These are phyloP conservation scores for Crepidotus variabilis DNA, from an alignment of 768 basidiomycete species.

Conservation along the genomic window DNA sequence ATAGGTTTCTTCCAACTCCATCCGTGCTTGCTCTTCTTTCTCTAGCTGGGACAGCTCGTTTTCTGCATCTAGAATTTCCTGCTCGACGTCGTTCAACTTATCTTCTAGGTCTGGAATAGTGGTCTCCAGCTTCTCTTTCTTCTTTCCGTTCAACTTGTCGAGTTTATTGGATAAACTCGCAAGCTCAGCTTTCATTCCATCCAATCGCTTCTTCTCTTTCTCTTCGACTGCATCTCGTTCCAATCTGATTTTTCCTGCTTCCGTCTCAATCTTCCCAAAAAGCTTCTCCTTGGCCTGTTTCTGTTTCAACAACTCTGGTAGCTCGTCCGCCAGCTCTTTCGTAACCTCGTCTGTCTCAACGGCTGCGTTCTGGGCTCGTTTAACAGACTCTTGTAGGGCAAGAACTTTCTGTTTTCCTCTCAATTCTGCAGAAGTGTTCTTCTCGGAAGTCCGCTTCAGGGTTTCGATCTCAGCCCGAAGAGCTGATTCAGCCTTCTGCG, in stretches of 20 bases:
- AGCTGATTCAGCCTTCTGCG: conserved; percentile 79
- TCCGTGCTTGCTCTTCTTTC: conserved; percentile 9
- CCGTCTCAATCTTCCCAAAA: conserved; percentile 39
- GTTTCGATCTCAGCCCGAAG: conserved; percentile 82
- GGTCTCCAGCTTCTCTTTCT: conserved; percentile 59
- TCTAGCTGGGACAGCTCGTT: conserved; percentile 25
- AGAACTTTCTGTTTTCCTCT: conserved; percentile 85
- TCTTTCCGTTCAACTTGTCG: conserved; percentile 63
- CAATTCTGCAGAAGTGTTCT: conserved; percentile 66
- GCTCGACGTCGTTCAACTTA: conserved; percentile 54
- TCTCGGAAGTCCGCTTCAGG: conserved; percentile 80
- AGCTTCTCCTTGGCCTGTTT: conserved; percentile 38
- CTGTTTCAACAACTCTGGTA: conserved; percentile 37
- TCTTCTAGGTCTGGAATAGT: conserved; percentile 66
- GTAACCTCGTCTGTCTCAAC: conserved; percentile 41
- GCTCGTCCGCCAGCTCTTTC: conserved; percentile 39
- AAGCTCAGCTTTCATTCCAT: conserved; percentile 57
- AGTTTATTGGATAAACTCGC: conserved; percentile 51
- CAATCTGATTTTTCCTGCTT: conserved; percentile 41
- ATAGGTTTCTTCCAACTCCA: conserved; percentile 17
- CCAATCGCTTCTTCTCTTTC: conserved; percentile 49
- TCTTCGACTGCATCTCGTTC: conserved; percentile 44
- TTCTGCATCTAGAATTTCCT: conserved; percentile 52
- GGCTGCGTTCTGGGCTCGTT: conserved; percentile 63
- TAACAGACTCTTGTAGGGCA: conserved; percentile 85